phyloP scores from a whole-genome alignment of 352 stramenopile species.

The Phytophthora brassicae region DNA sequence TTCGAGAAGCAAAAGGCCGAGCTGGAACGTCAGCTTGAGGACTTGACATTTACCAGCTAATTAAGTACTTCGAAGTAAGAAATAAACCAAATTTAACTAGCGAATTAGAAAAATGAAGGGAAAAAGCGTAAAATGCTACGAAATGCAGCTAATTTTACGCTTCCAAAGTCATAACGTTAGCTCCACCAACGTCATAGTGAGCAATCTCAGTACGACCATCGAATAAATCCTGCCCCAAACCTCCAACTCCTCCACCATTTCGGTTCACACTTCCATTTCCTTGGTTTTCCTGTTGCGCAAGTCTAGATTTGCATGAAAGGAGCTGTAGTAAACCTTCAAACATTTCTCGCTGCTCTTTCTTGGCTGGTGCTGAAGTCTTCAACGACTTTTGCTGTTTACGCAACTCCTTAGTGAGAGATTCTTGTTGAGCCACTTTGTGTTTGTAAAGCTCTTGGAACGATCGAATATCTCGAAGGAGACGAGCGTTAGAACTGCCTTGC shows the following conservation, averaged over 20 bases:
- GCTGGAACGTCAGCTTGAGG: slow-evolving; percentile 56
- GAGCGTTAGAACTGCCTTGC: slow-evolving; percentile 57
- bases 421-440: slow-evolving; percentile 90
- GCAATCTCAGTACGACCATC: slow-evolving; percentile 68
- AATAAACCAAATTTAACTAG: slow-evolving; percentile 7
- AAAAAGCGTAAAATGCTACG: not conserved
- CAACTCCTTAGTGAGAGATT: slow-evolving; percentile 89
- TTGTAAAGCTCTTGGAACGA: slow-evolving; percentile 91
- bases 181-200: slow-evolving; percentile 78
- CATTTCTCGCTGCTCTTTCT: slow-evolving; percentile 79
- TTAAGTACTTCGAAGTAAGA: not conserved
- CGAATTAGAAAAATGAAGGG: slow-evolving; percentile 10
- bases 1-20: slow-evolving; percentile 51
- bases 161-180: slow-evolving; percentile 86
- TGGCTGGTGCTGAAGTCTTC: slow-evolving; percentile 77
- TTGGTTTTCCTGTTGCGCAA: slow-evolving; percentile 42
- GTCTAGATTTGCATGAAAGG: slow-evolving; percentile 74
- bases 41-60: slow-evolving; percentile 25
- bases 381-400: slow-evolving; percentile 89
- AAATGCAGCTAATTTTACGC: slow-evolving; percentile 27
- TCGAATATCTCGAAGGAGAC: slow-evolving; percentile 85
- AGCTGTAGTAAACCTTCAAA: slow-evolving; percentile 86
- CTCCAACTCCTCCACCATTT: slow-evolving; percentile 15
- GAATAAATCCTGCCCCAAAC: slow-evolving; percentile 46
- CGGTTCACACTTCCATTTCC: slow-evolving; percentile 13